phyloP scores from a whole-genome alignment of 257 asterid genomes.

The Solanum pennellii region DNA sequence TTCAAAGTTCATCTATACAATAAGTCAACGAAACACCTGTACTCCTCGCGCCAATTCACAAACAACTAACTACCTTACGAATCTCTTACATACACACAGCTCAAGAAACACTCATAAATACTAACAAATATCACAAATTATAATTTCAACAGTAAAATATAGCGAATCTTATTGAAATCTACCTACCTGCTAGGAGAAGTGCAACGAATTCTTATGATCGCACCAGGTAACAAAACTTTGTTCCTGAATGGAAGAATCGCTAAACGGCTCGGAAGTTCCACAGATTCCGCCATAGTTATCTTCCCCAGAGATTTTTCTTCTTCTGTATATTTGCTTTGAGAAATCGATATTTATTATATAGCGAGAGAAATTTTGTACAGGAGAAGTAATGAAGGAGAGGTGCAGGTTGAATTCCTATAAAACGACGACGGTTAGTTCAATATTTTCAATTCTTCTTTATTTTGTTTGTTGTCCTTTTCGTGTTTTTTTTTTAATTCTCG shows the following conservation, averaged over 20 bases:
- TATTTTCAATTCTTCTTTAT: not conserved
- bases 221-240: slow-evolving; percentile 93
- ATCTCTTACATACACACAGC: not conserved
- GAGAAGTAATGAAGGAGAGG: slow-evolving; percentile 1
- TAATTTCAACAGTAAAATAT: not conserved
- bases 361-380: not conserved
- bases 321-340: not conserved
- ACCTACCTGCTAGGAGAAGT: slow-evolving; percentile 88
- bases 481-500: not conserved
- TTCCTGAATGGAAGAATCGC: slow-evolving; percentile 93
- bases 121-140: not conserved
- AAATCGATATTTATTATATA: not conserved
- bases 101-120: not conserved
- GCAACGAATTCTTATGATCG: slow-evolving; percentile 92
- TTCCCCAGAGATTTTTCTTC: not conserved
- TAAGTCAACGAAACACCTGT: not conserved
- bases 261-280: slow-evolving; percentile 84
- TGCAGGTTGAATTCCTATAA: not conserved
- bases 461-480: not conserved
- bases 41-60: not conserved
- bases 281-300: slow-evolving; percentile 68
- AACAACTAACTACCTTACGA: not conserved
- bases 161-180: not conserved
- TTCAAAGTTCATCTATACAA: not conserved
- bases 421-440: slow-evolving; percentile 8